phyloP scores from a whole-genome alignment of 2,329 filamentous ascomycete genomes.

The Lachnellula suecica region DNA sequence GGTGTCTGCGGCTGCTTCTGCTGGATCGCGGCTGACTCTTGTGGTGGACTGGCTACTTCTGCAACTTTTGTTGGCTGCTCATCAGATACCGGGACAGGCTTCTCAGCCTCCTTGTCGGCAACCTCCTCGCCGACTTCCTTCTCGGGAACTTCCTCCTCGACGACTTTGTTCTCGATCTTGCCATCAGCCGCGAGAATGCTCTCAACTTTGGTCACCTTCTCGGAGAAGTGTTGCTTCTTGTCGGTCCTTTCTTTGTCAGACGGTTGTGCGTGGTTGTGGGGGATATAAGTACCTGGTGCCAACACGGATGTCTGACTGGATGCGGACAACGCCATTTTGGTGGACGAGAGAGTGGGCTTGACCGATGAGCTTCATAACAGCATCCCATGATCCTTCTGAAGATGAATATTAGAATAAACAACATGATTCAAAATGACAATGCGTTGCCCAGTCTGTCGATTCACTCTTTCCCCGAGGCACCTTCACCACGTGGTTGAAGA shows the following conservation, averaged over 20 bases:
- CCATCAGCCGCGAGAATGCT: conserved; percentile 28
- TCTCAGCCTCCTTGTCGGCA: too few relatives aligned
- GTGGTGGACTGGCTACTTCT: not conserved
- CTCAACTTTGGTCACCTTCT: conserved; percentile 33
- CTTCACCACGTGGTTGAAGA: too few relatives aligned
- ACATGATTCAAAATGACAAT: too few relatives aligned
- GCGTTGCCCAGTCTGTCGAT: too few relatives aligned
- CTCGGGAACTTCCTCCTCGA: not conserved
- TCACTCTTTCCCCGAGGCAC: too few relatives aligned
- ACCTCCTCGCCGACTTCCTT: not conserved
- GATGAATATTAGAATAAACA: conserved; percentile 3
- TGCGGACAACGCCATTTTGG: conserved; percentile 71
- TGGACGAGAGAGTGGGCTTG: conserved; percentile 81
- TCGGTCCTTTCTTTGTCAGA: conserved; percentile 25
- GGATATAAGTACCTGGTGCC: conserved; percentile 60
- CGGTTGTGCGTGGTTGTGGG: not conserved
- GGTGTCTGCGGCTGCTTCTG: conserved; percentile 8
- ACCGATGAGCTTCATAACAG: conserved; percentile 82
- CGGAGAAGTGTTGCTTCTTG: conserved; percentile 30
- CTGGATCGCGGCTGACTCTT: too few relatives aligned
- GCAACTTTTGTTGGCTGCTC: not conserved
- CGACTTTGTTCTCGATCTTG: conserved; percentile 6
- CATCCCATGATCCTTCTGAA: conserved; percentile 88
- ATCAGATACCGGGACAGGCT: not conserved
- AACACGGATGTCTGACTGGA: conserved; percentile 86